Conservation (phyloP, 306 rosid genomes). For the Castanopsis chinensis region DNA sequence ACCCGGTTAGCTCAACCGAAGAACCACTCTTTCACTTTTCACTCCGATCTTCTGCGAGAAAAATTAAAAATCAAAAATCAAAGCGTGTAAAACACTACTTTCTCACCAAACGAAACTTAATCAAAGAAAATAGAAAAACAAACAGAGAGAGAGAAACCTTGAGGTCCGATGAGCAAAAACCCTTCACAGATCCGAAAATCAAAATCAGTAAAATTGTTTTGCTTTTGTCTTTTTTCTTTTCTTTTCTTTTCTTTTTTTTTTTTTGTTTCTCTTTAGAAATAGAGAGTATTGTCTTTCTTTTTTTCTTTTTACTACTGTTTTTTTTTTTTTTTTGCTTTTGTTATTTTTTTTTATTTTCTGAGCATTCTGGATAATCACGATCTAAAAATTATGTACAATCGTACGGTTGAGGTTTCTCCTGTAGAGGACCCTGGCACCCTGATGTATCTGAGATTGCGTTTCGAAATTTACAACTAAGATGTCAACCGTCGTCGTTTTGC, state of each 20-base stretch:
- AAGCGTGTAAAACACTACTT: background rate
- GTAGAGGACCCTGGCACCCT: too few species aligned
- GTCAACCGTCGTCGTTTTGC: background rate
- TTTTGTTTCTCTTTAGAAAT: background rate
- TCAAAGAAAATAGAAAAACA: background rate
- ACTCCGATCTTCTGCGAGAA: conserved; percentile 12
- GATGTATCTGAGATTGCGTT: background rate
- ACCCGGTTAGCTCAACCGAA: background rate
- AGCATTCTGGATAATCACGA: background rate
- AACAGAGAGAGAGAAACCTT: background rate
- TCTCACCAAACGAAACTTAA: background rate
- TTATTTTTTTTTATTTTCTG: background rate
- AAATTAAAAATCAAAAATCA: too few species aligned
- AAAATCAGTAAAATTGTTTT: background rate
- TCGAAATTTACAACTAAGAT: background rate
- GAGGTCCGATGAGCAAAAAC: background rate
- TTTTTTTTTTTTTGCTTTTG: background rate
- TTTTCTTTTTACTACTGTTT: background rate
- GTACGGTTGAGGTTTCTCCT: background rate
- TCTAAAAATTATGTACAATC: background rate
- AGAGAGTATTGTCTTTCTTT: too few species aligned
- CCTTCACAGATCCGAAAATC: background rate
- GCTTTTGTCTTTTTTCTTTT: background rate
- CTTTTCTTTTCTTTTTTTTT: background rate
- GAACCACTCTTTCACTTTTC: background rate